A percentile compares a stretch with the other conserved stretches of the same genome.
Evolutionary conservation across 257 asterid species (phyloP).

Genomic region (Rauvolfia tetraphylla): DNA sequence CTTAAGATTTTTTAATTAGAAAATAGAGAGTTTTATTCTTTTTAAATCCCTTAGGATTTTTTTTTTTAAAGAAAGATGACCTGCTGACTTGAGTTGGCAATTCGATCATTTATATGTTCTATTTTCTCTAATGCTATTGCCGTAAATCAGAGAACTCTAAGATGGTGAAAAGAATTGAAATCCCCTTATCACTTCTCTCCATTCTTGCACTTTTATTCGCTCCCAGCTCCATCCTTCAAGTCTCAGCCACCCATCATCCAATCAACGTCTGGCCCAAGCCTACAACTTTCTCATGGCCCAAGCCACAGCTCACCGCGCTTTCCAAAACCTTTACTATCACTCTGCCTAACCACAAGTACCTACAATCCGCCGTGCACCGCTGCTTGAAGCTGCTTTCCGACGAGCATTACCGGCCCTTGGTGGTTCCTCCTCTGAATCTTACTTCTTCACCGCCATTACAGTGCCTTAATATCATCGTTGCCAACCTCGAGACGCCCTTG

Average conservation of each 20-base stretch:
- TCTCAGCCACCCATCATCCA: slow-evolving; percentile 56
- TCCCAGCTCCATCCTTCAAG: slow-evolving; percentile 15
- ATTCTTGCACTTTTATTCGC: background rate
- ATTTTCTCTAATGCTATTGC: no score
- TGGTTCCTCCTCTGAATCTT: slow-evolving; percentile 48
- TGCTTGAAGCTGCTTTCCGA: slow-evolving; percentile 39
- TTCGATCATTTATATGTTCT: no score
- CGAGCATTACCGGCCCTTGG: slow-evolving; percentile 52
- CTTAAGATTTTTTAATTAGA: no score
- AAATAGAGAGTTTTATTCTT: no score
- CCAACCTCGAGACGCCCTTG: slow-evolving; percentile 42
- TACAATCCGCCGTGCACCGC: slow-evolving; percentile 58
- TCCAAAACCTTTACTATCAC: slow-evolving; percentile 57
- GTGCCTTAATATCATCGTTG: slow-evolving; percentile 36
- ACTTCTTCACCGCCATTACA: slow-evolving; percentile 43
- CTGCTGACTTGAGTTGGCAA: no score
- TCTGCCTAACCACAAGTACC: slow-evolving; percentile 43
- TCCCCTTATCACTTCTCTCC: background rate
- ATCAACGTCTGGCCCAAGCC: slow-evolving; percentile 93
- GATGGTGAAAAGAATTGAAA: background rate
- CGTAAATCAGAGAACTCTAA: background rate
- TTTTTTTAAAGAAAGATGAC: no score
- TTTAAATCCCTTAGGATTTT: no score
- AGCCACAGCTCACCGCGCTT: slow-evolving; percentile 49
- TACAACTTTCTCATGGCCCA: slow-evolving; percentile 61